phyloP scores from a whole-genome alignment of 2,329 filamentous ascomycete species.

The Alternaria alternata region DNA sequence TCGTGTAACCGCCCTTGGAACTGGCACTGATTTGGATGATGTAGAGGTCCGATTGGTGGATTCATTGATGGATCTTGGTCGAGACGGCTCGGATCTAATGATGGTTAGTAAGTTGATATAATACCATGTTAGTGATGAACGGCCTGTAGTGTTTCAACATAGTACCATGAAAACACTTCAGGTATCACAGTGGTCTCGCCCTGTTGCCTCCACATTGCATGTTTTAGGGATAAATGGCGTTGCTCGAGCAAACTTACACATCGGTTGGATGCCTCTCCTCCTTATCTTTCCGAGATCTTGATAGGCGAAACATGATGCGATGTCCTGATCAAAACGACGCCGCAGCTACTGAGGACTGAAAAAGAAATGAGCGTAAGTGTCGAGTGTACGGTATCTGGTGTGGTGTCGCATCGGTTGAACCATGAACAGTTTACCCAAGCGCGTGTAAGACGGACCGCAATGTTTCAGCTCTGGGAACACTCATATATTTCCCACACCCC shows the following conservation, averaged over 20 bases:
- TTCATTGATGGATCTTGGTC: conserved; percentile 9
- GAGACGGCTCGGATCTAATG: conserved; percentile 19
- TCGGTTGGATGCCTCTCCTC: not conserved
- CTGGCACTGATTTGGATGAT: conserved; percentile 7
- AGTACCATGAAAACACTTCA: not conserved
- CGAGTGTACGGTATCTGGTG: not conserved
- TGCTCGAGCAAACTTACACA: conserved; percentile 12
- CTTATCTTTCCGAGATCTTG: conserved; percentile 11
- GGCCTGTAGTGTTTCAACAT: not conserved
- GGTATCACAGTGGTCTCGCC: not conserved
- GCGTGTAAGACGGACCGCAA: conserved; percentile 4
- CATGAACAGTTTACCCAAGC: not conserved
- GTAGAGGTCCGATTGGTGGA: conserved; percentile 7
- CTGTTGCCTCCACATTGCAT: not conserved
- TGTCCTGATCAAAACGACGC: not conserved
- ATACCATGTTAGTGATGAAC: not conserved
- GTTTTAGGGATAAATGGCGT: not conserved
- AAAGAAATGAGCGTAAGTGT: not conserved
- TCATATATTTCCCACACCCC: conserved; percentile 16
- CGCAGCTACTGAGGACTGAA: not conserved
- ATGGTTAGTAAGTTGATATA: not conserved
- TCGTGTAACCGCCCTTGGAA: conserved; percentile 5
- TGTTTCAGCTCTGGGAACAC: conserved; percentile 9
- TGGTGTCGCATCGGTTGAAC: not conserved
- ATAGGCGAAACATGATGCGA: conserved; percentile 13